Evolutionary conservation across 2,329 filamentous ascomycete genomes (phyloP), one percentile per base, ranked within the genome.

Genomic region (Trichophyton simii): DNA sequence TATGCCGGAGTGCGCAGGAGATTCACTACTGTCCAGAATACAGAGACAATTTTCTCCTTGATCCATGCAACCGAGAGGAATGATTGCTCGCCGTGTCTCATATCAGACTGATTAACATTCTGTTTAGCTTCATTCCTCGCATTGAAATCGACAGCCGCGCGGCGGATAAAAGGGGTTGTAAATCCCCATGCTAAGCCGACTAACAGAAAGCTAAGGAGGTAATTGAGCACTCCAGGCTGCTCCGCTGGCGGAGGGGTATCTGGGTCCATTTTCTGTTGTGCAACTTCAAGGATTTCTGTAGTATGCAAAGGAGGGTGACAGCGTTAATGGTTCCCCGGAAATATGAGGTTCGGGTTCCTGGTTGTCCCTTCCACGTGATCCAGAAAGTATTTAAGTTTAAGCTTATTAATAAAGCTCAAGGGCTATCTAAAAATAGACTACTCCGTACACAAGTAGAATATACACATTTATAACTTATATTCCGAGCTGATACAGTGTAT

Each of bases 161-260:
- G 83, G 25, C 91, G 87, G 80, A 97, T 95, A 78, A 97, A 96
- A 61, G 87, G 87, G 20, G 90, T 95, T 0, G 90, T 96, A 68
- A 95, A 84, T 59, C 91, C 92, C 92, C 92, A 97, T 67, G 90
- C 91, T 25, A 94, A 78, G 60, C 91, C 91, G 66, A 97, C 91
- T 63, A 96, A 84, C 60, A 96, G 81, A 79, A 96, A 96, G 67
- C 89, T 89, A 63, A 92, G 79, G 65, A 94, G 80, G 79, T 94
- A 96, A 77, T 91, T 91, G 77, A 95, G 80, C 65, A 74, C 67
- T 4, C 69, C 69, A 11, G 77, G 76, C 31, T 73, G 72, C 13
- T 69, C 63, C 28, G 63, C 38, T 9, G 69, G 59, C 13, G 68
- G 62, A 13, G 66, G 67, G 34, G 66, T 64, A 41, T 73, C 72